Base-by-base conservation (phyloP, 345 rosid genomes). In the Heritiera littoralis region DNA sequence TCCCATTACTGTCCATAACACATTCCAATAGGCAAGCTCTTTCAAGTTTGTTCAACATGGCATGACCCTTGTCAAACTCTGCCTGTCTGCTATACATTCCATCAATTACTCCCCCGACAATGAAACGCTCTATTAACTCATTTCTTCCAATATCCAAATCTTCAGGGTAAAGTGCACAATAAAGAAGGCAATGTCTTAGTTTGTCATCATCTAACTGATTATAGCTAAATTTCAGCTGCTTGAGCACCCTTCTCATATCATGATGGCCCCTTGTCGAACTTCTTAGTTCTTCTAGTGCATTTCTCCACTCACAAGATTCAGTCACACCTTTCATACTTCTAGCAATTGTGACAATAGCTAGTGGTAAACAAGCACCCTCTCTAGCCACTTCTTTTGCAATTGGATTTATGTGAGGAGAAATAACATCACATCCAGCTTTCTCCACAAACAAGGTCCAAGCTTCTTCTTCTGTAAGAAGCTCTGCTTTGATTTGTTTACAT, bases 301-400 rank as follows among this genome's bases (percentile, higher is more conserved):
- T 55, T 38, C 55, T 66, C 87, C 83, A 84, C 7, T 66, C 80
- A 28, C 23, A 0, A n/a, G 71, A 4, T 10, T 79, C 83, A 59
- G 66, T 7, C 3, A 69, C 55, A 35, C 76, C 81, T 46, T 64
- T 86, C 85, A 82, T 52, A 59, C n/a, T 40, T 72, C 45, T 6
- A 1, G 83, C 80, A 17, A 75, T 72, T 11, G 40, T n/a, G 18
- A 54, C 63, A 13, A 77, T 66, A 2, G 15, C 80, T 7, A 82
- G 80, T 0, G 87, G 86, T 3, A 86, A 5, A 15, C 86, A 77
- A 7, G 1, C 77, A 72, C 86, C 77, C 70, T 79, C 63, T 4
- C 40, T 9, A 0, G 45, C 81, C 45, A 86, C 70, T 2, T 4
- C 3, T 13, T 54, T 55, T 0, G 79, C 81, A 15, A 68, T 46